Percentiles rank a stretch among this genome's conserved stretches.
Evolutionary conservation across 169 alveolate species (phyloP).

Genomic region (Perkinsus olseni): DNA sequence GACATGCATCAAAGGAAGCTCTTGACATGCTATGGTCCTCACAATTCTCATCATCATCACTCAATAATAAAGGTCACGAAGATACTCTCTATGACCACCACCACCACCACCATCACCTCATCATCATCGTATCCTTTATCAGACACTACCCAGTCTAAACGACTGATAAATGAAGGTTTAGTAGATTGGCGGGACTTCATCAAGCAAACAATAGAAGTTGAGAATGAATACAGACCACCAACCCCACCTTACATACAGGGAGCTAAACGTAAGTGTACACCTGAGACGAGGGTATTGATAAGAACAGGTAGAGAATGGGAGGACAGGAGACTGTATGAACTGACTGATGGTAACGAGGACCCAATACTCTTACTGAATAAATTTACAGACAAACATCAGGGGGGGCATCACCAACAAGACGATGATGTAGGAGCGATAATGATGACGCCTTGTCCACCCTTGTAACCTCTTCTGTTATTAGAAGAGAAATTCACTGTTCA

Average conservation of each 20-base stretch:
- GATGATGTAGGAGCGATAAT: neutral
- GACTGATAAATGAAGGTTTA: neutral
- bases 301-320: neutral
- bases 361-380: neutral
- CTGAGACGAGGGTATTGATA: neutral
- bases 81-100: too few relatives aligned
- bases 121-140: too few relatives aligned
- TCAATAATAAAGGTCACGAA: too few relatives aligned
- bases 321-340: neutral
- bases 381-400: neutral
- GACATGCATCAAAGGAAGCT: too few relatives aligned
- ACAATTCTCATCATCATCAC: too few relatives aligned
- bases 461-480: neutral
- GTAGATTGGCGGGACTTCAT: neutral
- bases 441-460: too few relatives aligned
- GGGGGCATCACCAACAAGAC: neutral
- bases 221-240: neutral
- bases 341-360: neutral
- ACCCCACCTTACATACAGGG: neutral
- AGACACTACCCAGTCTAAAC: too few relatives aligned
- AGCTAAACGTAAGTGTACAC: neutral
- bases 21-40: too few relatives aligned
- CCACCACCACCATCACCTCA: too few relatives aligned
- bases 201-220: neutral
- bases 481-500: neutral